These are phyloP conservation scores for Cercospora sp. DNA, from an alignment of 2,329 filamentous ascomycete genomes.

Conservation along the genomic window DNA sequence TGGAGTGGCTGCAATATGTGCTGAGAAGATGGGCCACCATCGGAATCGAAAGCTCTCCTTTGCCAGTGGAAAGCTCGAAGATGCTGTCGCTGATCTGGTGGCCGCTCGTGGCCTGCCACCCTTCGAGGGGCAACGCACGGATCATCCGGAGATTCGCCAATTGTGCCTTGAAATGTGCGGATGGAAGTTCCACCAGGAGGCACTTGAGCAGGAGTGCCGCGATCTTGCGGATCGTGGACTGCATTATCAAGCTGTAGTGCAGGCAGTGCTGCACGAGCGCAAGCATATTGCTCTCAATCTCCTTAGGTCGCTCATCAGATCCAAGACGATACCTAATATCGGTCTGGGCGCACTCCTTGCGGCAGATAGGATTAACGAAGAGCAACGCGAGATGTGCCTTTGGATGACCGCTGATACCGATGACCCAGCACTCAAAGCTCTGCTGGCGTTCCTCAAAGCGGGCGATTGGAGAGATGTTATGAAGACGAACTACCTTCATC, in stretches of 20 bases:
- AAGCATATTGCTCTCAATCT: conserved; percentile 68
- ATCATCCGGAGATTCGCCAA: conserved; percentile 68
- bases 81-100: conserved; percentile 62
- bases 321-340: conserved; percentile 62
- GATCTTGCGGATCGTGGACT: conserved; percentile 54
- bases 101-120: conserved; percentile 61
- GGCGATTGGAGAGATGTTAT: conserved; percentile 75
- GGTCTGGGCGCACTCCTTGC: conserved; percentile 52
- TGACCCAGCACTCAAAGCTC: conserved; percentile 76
- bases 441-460: conserved; percentile 74
- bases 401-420: conserved; percentile 66
- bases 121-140: conserved; percentile 64
- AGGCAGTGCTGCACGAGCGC: conserved; percentile 72
- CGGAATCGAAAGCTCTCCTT: conserved; percentile 30
- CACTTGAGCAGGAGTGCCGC: conserved; percentile 51
- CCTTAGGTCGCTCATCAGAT: conserved; percentile 66
- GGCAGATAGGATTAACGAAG: conserved; percentile 53
- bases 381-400: conserved; percentile 61
- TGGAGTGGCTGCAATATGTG: conserved; percentile 72
- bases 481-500: conserved; percentile 69
- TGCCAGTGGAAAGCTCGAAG: conserved; percentile 31
- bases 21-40: conserved; percentile 54
- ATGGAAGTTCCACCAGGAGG: conserved; percentile 62
- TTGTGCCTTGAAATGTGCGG: conserved; percentile 73
- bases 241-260: conserved; percentile 72